Evolutionary conservation across 805 yeast species (phyloP).

Genomic region (Sugiyamaella boreocaroliniensis): DNA sequence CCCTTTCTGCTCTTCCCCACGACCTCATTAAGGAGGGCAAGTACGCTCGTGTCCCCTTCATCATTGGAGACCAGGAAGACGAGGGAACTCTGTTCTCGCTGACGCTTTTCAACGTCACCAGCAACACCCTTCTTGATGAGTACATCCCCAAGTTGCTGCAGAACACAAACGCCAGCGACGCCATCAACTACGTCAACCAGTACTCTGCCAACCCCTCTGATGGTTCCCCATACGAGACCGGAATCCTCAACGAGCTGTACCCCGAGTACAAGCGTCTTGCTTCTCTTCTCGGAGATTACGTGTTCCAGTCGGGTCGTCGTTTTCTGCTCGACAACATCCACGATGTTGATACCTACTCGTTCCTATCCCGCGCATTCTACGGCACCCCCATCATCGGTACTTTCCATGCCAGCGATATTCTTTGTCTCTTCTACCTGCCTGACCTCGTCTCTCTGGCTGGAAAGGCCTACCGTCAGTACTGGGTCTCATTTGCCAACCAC

Average conservation of each 20-base stretch:
- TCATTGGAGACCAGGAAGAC: constrained; percentile 15
- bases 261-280: constrained; percentile 16
- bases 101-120: constrained; percentile 4
- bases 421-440: constrained; percentile 2
- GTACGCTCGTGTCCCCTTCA: constrained; percentile 12
- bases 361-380: constrained; percentile 2
- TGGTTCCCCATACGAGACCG: constrained; percentile 16
- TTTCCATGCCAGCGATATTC: constrained; percentile 11
- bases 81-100: constrained; percentile 18
- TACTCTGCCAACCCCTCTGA: constrained; percentile 13
- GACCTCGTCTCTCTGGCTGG: background rate
- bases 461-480: constrained; percentile 11
- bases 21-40: constrained; percentile 9
- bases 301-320: constrained; percentile 15
- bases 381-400: constrained; percentile 12
- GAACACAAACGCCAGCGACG: background rate
- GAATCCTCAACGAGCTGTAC: constrained; percentile 5
- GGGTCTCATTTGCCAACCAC: constrained; percentile 13
- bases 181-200: background rate
- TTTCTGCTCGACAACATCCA: constrained; percentile 6
- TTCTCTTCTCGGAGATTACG: constrained; percentile 14
- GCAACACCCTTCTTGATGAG: constrained; percentile 3
- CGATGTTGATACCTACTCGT: constrained; percentile 8
- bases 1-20: constrained; percentile 2
- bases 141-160: constrained; percentile 1